Base-by-base conservation (phyloP, 148 eudicot species). In the Amaranthus hypochondriacus region DNA sequence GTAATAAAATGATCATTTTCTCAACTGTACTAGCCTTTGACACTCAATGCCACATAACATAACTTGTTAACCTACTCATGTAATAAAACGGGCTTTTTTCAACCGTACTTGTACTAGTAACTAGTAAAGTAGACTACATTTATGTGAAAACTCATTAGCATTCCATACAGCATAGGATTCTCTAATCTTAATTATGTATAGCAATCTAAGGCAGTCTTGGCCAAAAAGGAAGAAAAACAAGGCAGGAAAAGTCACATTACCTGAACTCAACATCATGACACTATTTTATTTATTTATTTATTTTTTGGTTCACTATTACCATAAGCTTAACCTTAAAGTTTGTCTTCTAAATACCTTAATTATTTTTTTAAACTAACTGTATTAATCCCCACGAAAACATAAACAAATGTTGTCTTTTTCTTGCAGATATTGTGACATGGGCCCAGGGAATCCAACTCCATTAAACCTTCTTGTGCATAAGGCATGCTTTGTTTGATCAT, bases 391-490 rank as follows among this genome's bases (percentile, higher is more conserved):
- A 43, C 7, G n/a, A 55, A 54, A 55, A 13, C 56, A 44, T 74
- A 48, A 74, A 74, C 18, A 65, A 73, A 74, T 8, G 42, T 67
- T 54, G 66, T 12, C 15, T 52, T 53, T 28, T 11, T 63, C 60
- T 44, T 15, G 64, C 56, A 65, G n/a, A 74, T 47, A 52, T 68
- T 71, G 14, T 62, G 63, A 2, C 52, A 56, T 63, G 80, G 71
- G 73, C 6, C 56, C 77, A 69, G 49, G 75, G 82, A 48, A 79
- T 74, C 78, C 73, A 62, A 48, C 82, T 69, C 66, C 78, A 69
- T 56, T 73, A 9, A 48, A 50, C 52, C 48, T 59, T 67, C 43
- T 1, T 66, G 47, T 68, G 5, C 72, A 68, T 60, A 50, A 67
- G 39, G 56, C 70, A 56, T 67, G 70, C 70, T 66, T 28, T 50